A percentile compares a stretch with the other conserved stretches of the same genome.
Evolutionary conservation across 2,329 filamentous ascomycete species (phyloP).

Genomic region (Colletotrichum siamense): DNA sequence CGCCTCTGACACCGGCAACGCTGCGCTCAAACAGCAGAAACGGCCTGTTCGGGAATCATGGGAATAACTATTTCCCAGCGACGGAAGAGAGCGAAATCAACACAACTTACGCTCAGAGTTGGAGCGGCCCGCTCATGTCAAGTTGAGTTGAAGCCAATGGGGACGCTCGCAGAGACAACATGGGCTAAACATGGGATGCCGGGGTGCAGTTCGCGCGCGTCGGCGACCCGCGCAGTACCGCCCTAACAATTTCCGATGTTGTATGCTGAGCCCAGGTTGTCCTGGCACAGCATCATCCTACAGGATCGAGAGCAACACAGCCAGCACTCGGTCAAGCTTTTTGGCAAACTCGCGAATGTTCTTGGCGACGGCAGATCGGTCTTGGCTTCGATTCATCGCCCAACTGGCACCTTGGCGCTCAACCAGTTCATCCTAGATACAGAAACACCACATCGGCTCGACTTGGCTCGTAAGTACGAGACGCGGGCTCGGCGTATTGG

Average conservation of each 20-base stretch:
- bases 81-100: neutral
- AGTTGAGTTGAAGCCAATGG: neutral
- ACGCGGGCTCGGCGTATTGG: neutral
- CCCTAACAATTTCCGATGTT: neutral
- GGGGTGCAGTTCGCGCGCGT: neutral
- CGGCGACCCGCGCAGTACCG: neutral
- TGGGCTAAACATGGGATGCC: constrained; percentile 7
- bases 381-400: neutral
- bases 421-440: neutral
- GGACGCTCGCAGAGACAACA: neutral
- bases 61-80: neutral
- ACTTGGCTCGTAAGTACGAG: neutral
- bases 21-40: constrained; percentile 5
- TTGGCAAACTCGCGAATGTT: neutral
- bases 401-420: neutral
- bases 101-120: neutral
- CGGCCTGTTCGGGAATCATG: neutral
- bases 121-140: constrained; percentile 10
- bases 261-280: neutral
- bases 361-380: neutral
- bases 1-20: neutral
- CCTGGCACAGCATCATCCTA: neutral
- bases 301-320: neutral
- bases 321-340: constrained; percentile 4
- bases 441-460: neutral